A percentile compares a stretch with the other conserved stretches of the same genome.
Conservation (phyloP, 306 rosid species). For the Malus asiatica region DNA sequence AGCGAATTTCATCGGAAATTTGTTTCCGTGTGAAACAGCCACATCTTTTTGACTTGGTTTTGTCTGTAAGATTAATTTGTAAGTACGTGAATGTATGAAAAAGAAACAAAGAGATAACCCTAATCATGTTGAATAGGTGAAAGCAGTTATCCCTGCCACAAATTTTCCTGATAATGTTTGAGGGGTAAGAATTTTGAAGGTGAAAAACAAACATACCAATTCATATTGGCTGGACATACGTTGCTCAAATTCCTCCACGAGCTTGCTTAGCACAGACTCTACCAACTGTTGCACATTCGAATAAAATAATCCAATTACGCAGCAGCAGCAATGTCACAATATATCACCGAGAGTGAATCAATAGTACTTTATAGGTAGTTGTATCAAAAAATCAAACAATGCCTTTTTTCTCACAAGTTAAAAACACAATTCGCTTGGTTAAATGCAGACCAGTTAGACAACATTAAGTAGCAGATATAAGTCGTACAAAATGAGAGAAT, state of each 20-base stretch:
- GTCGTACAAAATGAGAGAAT: not conserved
- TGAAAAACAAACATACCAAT: constrained; percentile 37
- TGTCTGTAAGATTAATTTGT: constrained; percentile 26
- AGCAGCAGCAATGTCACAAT: constrained; percentile 10
- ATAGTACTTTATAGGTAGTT: not conserved
- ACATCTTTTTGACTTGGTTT: constrained; percentile 33
- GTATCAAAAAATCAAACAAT: not conserved
- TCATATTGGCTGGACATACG: constrained; percentile 58
- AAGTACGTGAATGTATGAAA: not conserved
- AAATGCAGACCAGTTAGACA: not conserved
- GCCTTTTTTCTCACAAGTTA: not conserved
- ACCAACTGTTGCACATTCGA: constrained; percentile 58
- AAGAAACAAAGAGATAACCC: not conserved
- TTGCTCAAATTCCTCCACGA: constrained; percentile 80
- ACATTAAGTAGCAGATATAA: not conserved
- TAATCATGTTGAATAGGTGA: not conserved
- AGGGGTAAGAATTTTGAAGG: not conserved
- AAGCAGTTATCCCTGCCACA: not conserved
- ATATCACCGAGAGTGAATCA: not conserved
- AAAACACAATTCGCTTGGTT: not conserved
- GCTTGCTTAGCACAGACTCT: constrained; percentile 79
- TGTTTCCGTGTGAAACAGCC: constrained; percentile 38
- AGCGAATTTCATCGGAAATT: constrained; percentile 32
- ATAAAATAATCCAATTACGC: constrained; percentile 12
- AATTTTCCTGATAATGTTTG: not conserved